Conservation (phyloP, 2,329 filamentous ascomycete genomes). For the Sarocladium oryzae region DNA sequence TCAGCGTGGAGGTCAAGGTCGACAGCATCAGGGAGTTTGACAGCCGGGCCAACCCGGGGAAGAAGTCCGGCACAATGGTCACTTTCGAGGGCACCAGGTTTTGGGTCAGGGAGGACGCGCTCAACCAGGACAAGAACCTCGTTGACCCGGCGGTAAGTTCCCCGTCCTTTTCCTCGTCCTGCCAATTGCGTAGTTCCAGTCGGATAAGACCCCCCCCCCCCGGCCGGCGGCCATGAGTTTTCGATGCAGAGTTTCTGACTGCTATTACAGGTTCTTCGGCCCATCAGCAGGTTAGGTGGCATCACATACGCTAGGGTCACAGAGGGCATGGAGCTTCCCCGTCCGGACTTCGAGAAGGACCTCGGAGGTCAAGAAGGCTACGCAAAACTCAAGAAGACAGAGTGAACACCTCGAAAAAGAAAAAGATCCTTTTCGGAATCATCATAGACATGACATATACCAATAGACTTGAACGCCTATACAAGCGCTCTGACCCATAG, state of each 20-base stretch:
- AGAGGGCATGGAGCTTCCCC: slow-evolving; percentile 64
- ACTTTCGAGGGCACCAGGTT: slow-evolving; percentile 81
- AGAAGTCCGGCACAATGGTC: slow-evolving; percentile 67
- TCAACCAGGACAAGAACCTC: slow-evolving; percentile 68
- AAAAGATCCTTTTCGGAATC: no score
- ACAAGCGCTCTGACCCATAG: not conserved
- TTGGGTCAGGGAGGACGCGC: slow-evolving; percentile 83
- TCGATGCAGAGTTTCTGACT: not conserved
- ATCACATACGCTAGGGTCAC: slow-evolving; percentile 73
- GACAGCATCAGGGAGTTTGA: slow-evolving; percentile 73
- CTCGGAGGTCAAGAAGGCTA: slow-evolving; percentile 46
- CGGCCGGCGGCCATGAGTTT: no score
- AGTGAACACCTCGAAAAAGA: slow-evolving; percentile 11
- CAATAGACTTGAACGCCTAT: slow-evolving; percentile 11
- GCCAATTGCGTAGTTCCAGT: no score
- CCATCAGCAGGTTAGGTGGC: slow-evolving; percentile 73
- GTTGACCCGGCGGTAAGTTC: slow-evolving; percentile 61
- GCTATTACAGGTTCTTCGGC: slow-evolving; percentile 54
- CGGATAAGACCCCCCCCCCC: not conserved
- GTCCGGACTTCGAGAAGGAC: slow-evolving; percentile 51
- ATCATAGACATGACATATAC: not conserved
- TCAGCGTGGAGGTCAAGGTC: slow-evolving; percentile 75
- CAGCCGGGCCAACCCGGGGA: slow-evolving; percentile 61
- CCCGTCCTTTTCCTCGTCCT: not conserved
- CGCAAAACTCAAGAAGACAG: slow-evolving; percentile 46